Percentiles rank a stretch among this genome's conserved stretches.
Conservation (phyloP, 345 rosid genomes). For the Odontarrhena argentea region DNA sequence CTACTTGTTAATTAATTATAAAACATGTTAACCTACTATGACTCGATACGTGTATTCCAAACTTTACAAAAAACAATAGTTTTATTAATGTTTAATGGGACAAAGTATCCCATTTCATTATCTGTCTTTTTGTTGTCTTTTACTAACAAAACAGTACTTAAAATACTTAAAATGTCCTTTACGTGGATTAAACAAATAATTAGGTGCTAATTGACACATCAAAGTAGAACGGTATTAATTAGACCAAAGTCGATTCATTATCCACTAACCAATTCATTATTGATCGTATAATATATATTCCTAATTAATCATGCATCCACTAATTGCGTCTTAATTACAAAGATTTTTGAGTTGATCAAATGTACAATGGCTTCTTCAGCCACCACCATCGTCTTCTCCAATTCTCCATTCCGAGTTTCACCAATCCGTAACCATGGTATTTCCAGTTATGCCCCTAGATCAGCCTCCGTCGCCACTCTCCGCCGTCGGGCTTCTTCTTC, state of each 20-base stretch:
- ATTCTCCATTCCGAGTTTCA: constrained; percentile 31
- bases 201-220: constrained; percentile 41
- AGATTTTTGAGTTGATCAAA: constrained; percentile 8
- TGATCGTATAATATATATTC: not conserved
- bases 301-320: not conserved
- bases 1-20: not conserved
- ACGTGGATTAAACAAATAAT: constrained; percentile 25
- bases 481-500: constrained; percentile 14
- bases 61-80: constrained; percentile 1
- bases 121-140: constrained; percentile 9
- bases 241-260: constrained; percentile 31
- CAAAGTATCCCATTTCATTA: not conserved
- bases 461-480: constrained; percentile 18
- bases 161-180: constrained; percentile 19
- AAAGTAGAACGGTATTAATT: constrained; percentile 14
- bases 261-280: constrained; percentile 27
- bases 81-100: not conserved
- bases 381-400: constrained; percentile 38
- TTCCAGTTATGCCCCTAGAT: constrained; percentile 36
- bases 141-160: constrained; percentile 17
- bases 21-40: not conserved
- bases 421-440: constrained; percentile 37
- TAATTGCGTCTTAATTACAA: constrained; percentile 37
- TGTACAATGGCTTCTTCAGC: constrained; percentile 62
- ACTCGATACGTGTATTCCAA: constrained; percentile 34